These are phyloP conservation scores for Trichoderma guizhouense DNA, from an alignment of 2,329 filamentous ascomycete genomes.

Conservation along the genomic window DNA sequence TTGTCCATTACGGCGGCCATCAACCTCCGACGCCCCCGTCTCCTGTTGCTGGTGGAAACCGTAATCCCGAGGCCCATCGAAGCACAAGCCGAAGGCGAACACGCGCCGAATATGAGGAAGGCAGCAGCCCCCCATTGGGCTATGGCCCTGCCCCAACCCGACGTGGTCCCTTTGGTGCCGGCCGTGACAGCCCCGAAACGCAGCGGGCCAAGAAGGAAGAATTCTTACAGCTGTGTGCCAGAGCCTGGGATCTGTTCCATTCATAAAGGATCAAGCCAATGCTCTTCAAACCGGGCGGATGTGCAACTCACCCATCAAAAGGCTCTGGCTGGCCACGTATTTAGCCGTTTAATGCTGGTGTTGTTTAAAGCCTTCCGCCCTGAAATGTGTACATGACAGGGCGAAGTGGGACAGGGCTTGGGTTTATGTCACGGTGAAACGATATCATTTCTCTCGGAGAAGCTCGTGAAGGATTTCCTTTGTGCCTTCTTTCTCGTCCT, in stretches of 20 bases:
- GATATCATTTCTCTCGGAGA: not conserved
- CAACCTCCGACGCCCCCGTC: conserved; percentile 91
- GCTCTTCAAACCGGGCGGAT: not conserved
- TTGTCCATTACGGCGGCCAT: conserved; percentile 92
- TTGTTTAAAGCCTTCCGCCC: not conserved
- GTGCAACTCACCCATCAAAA: not conserved
- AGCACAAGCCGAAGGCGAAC: conserved; percentile 69
- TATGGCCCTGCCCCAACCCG: conserved; percentile 62
- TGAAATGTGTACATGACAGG: not conserved
- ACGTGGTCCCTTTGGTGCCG: conserved; percentile 73
- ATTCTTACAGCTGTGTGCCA: conserved; percentile 79
- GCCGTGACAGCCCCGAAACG: conserved; percentile 78
- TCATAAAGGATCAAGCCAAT: conserved; percentile 53
- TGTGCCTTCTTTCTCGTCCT: not conserved
- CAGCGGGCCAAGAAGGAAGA: conserved; percentile 87
- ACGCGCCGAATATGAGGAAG: conserved; percentile 91
- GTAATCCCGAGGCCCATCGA: conserved; percentile 48
- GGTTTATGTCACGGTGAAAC: conserved; percentile 5
- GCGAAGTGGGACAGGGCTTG: not conserved
- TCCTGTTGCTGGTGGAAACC: conserved; percentile 58
- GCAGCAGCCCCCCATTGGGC: conserved; percentile 78
- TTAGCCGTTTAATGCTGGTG: not conserved
- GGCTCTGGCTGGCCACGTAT: not conserved
- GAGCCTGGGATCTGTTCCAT: conserved; percentile 97
- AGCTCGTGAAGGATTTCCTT: not conserved